phyloP scores from a whole-genome alignment of 352 stramenopile species.

The Phytopythium kandeliae region DNA sequence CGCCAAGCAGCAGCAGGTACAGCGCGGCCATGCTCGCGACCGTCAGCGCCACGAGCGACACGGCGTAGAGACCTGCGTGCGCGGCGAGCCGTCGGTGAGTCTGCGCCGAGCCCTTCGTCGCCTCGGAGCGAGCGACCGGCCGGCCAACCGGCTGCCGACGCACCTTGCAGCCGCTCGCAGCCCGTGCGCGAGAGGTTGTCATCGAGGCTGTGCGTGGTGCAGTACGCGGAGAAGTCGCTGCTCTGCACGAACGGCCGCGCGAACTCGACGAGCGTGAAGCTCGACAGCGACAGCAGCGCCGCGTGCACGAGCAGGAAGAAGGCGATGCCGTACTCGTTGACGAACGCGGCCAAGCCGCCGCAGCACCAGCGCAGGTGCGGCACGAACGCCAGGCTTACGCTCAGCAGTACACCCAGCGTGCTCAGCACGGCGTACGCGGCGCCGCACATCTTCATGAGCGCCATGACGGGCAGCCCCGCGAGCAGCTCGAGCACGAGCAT shows the following conservation, averaged over 20 bases:
- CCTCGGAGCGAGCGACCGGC: no score
- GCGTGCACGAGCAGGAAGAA: constrained; percentile 37
- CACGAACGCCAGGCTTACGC: constrained; percentile 34
- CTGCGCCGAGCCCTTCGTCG: no score
- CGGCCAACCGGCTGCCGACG: neutral
- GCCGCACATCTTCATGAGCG: constrained; percentile 41
- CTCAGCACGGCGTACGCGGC: constrained; percentile 28
- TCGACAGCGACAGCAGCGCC: constrained; percentile 27
- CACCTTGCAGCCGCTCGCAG: constrained; percentile 38
- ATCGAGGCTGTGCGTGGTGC: constrained; percentile 21
- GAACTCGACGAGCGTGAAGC: constrained; percentile 34
- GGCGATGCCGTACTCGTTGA: constrained; percentile 40
- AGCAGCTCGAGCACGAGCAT: constrained; percentile 35
- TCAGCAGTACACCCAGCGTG: constrained; percentile 28
- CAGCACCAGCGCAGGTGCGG: constrained; percentile 33
- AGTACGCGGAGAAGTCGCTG: constrained; percentile 23
- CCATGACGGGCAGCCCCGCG: constrained; percentile 34
- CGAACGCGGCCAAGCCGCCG: constrained; percentile 15
- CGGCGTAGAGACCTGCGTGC: constrained; percentile 27
- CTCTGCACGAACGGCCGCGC: constrained; percentile 27
- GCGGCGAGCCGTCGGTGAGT: neutral
- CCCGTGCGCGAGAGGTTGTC: constrained; percentile 40
- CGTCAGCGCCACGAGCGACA: constrained; percentile 36
- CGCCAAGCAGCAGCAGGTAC: constrained; percentile 37
- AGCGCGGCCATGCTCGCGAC: constrained; percentile 27